phyloP scores from a whole-genome alignment of 805 yeast genomes.

The Candida glaebosa region DNA sequence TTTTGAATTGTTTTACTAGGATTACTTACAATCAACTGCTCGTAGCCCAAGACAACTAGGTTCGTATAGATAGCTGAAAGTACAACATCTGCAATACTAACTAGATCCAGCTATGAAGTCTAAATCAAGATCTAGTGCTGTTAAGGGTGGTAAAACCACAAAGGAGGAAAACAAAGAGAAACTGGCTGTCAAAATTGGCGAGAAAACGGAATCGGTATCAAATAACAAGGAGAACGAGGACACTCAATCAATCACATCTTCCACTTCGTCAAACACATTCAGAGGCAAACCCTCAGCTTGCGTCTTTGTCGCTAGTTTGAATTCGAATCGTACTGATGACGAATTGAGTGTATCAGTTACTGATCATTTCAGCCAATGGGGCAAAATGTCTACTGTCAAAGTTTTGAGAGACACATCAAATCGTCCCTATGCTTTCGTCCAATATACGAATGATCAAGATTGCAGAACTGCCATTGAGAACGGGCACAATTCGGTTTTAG shows the following conservation, averaged over 20 bases:
- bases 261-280: background rate
- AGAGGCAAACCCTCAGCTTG: conserved; percentile 78
- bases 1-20: too few relatives aligned
- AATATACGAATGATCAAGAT: conserved; percentile 67
- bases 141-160: background rate
- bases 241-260: background rate
- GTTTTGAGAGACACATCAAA: conserved; percentile 78
- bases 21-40: background rate
- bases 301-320: conserved; percentile 82
- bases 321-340: conserved; percentile 64
- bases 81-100: background rate
- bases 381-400: conserved; percentile 67
- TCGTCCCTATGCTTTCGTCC: conserved; percentile 91
- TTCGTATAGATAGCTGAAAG: background rate
- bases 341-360: conserved; percentile 67
- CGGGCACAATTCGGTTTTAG: conserved; percentile 66
- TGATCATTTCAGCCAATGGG: conserved; percentile 67
- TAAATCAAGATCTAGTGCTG: background rate
- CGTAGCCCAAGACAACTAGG: background rate
- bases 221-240: conserved; percentile 1
- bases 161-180: background rate
- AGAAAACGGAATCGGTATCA: background rate
- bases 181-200: background rate
- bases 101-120: background rate
- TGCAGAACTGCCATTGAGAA: conserved; percentile 62